Evolutionary conservation across 208 protist species (phyloP).

Genomic region (Leishmania arabica): DNA sequence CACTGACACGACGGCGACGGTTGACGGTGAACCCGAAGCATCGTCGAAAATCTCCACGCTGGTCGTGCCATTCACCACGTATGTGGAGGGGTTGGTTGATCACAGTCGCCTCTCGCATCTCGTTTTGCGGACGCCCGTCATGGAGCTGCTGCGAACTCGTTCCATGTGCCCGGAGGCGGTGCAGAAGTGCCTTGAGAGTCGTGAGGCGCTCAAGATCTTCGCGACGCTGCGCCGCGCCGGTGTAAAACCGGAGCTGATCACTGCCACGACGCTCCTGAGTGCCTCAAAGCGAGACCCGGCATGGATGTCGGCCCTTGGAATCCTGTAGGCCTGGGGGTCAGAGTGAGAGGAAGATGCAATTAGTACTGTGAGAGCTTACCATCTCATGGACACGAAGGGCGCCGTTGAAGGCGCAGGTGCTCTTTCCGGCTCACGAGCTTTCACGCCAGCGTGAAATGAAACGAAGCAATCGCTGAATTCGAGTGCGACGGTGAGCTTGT

Average conservation of each 20-base stretch:
- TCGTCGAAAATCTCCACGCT: conserved; percentile 10
- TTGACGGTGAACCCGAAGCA: not conserved
- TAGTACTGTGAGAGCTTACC: too few species aligned
- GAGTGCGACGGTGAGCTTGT: not conserved
- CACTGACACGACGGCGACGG: not conserved
- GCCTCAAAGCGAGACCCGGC: conserved; percentile 42
- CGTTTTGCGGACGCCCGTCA: conserved; percentile 48
- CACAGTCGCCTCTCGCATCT: conserved; percentile 51
- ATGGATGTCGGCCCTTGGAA: conserved; percentile 53
- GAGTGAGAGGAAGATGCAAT: not conserved
- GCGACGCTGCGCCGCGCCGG: conserved; percentile 52
- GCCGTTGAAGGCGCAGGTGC: not conserved
- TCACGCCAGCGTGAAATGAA: not conserved
- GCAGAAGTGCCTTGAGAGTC: conserved; percentile 30
- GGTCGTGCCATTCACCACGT: conserved; percentile 53
- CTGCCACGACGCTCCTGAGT: conserved; percentile 47
- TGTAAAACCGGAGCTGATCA: conserved; percentile 62
- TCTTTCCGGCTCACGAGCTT: not conserved
- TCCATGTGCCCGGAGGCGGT: conserved; percentile 36
- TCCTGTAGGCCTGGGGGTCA: conserved; percentile 28
- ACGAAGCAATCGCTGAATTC: not conserved
- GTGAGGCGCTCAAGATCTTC: conserved; percentile 57
- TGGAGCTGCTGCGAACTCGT: conserved; percentile 18
- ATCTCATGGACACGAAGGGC: not conserved
- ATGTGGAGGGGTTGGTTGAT: conserved; percentile 44